Percentiles rank a stretch among this genome's conserved stretches.
These are phyloP conservation scores for Rhodocollybia butyracea DNA, from an alignment of 768 basidiomycete species.

Conservation along the genomic window DNA sequence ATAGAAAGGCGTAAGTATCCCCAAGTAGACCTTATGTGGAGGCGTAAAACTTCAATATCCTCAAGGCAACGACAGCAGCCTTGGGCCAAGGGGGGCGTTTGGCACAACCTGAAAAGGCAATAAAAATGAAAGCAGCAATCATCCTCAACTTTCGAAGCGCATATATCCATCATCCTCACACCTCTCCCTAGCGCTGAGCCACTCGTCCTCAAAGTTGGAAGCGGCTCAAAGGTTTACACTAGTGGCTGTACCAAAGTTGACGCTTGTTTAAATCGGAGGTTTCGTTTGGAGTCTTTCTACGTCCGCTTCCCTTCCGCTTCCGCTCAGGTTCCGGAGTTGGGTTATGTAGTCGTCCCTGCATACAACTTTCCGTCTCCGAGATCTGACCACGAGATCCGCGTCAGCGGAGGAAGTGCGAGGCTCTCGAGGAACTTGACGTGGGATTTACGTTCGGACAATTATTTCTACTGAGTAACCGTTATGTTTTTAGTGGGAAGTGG, in stretches of 20 bases:
- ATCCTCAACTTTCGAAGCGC: too few relatives aligned
- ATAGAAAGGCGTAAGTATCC: too few relatives aligned
- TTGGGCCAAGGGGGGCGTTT: too few relatives aligned
- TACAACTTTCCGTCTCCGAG: too few relatives aligned
- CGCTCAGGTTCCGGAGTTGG: conserved; percentile 4
- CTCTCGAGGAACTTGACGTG: conserved; percentile 3
- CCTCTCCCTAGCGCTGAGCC: too few relatives aligned
- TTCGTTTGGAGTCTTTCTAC: background rate
- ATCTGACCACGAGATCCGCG: background rate
- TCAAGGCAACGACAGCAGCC: too few relatives aligned
- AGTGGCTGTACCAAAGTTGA: conserved; percentile 1
- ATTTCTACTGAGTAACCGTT: background rate
- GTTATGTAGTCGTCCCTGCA: background rate
- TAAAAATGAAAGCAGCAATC: too few relatives aligned
- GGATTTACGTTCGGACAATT: background rate
- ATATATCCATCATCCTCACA: too few relatives aligned
- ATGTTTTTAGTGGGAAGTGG: background rate
- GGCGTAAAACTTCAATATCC: too few relatives aligned
- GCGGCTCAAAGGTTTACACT: background rate
- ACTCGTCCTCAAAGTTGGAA: background rate
- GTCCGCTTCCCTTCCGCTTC: background rate
- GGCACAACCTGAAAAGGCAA: too few relatives aligned
- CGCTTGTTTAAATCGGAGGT: conserved; percentile 4
- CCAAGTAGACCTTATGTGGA: too few relatives aligned
- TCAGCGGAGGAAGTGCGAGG: conserved; percentile 10